Evolutionary conservation across 805 yeast species (phyloP), one percentile per base, ranked within the genome.

Genomic region (Yamadazyma phyllophila): DNA sequence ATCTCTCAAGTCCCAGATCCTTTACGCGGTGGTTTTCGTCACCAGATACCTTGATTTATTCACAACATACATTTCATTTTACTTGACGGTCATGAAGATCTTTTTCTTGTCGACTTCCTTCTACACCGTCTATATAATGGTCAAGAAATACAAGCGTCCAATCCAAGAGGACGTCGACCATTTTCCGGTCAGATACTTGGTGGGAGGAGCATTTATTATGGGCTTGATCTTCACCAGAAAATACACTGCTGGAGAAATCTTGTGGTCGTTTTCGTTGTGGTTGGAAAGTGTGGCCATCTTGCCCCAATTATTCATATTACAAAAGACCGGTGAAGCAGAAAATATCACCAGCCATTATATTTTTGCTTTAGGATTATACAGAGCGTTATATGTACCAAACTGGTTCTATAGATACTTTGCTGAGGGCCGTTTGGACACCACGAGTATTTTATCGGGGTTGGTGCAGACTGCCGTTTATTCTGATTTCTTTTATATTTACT

Each of bases 201-300:
- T 88, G 4, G 81, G 75, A 7, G 89, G 85, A 1, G 73, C 90
- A 1, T 66, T 72, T 6, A 61, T 87, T 2, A 48, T 72, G 24
- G 56, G 81, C 48, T 65, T 89, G 36, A 57, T 89, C 5, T 83
- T 88, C 69, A 82, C 88, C 43, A 76, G 80, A 61, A 76, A 78
- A 43, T 90, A 82, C 65, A 67, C 83, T 0, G 34, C 81, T 10
- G 49, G 75, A 10, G 96, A 88, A 58, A 58, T 88, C 8, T 52
- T 82, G 29, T 94, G 99, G 99, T 76, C 94, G 16, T 94, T 90
- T 59, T 82, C 92, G 12, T 68, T 90, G 42, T 94, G 98, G 97
- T 76, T 94, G 43, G 99, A 94, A 66, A 77, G 92, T 36, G 86
- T 88, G 29, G 96, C 96, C 9, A 90, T 94, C 45, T 67, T 94